Percentiles rank a stretch among this genome's conserved stretches.
phyloP scores from a whole-genome alignment of 1,284 basidiomycete species.

The Cryptococcus sp. region DNA sequence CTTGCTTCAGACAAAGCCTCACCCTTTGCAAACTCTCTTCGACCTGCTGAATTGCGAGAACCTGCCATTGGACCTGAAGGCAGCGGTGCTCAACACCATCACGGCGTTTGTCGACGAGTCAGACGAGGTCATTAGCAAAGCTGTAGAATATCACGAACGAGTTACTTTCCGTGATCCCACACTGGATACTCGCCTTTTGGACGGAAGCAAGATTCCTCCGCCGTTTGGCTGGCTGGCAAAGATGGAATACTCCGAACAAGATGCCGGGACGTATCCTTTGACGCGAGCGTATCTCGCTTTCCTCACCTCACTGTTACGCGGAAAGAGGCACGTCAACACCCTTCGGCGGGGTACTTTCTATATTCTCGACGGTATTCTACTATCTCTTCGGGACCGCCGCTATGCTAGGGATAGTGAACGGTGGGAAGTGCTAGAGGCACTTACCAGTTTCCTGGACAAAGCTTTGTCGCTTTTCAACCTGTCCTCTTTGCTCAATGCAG shows the following conservation, averaged over 20 bases:
- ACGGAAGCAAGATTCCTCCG: constrained; percentile 26
- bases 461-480: constrained; percentile 79
- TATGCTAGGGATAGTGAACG: constrained; percentile 73
- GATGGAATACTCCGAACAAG: constrained; percentile 76
- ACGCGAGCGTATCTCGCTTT: constrained; percentile 85
- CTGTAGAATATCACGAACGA: constrained; percentile 64
- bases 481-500: constrained; percentile 50
- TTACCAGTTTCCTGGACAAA: constrained; percentile 81
- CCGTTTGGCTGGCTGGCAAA: constrained; percentile 47
- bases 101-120: constrained; percentile 70
- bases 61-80: constrained; percentile 82
- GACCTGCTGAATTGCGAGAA: constrained; percentile 78
- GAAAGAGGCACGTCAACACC: constrained; percentile 52
- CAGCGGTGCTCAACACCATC: constrained; percentile 77
- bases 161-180: constrained; percentile 62
- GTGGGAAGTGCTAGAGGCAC: constrained; percentile 84
- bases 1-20: constrained; percentile 69
- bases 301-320: constrained; percentile 73
- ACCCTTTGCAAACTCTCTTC: constrained; percentile 76
- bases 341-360: constrained; percentile 67
- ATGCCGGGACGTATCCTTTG: constrained; percentile 75
- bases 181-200: constrained; percentile 30
- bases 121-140: constrained; percentile 72
- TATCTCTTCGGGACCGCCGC: constrained; percentile 61
- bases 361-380: constrained; percentile 84